Conservation (phyloP, 345 rosid genomes). For the Noccaea caerulescens region DNA sequence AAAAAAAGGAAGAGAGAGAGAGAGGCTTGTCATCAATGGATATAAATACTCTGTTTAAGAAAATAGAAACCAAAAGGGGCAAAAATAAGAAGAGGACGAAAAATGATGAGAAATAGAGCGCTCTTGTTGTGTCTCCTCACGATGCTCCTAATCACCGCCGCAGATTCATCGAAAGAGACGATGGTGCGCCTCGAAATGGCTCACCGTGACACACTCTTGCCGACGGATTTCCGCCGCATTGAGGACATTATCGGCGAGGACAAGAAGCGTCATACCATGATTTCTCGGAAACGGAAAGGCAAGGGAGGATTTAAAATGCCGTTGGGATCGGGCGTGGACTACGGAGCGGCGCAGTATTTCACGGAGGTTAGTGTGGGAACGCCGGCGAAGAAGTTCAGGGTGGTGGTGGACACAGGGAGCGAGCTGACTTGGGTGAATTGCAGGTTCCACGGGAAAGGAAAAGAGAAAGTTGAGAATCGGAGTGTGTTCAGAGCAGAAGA, state of each 20-base stretch:
- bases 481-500: constrained; percentile 48
- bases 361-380: constrained; percentile 56
- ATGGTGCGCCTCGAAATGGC: constrained; percentile 22
- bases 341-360: constrained; percentile 57
- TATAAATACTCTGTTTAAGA: constrained; percentile 39
- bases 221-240: constrained; percentile 22
- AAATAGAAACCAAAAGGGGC: constrained; percentile 31
- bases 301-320: constrained; percentile 45
- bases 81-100: constrained; percentile 28
- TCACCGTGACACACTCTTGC: constrained; percentile 31
- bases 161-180: constrained; percentile 14
- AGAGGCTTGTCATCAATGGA: constrained; percentile 2
- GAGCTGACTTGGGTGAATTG: constrained; percentile 68
- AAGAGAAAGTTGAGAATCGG: constrained; percentile 12
- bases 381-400: constrained; percentile 56
- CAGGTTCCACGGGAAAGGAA: constrained; percentile 31
- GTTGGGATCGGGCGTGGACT: constrained; percentile 52
- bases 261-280: constrained; percentile 46
- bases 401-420: constrained; percentile 65
- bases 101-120: constrained; percentile 28
- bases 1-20: constrained; percentile 28
- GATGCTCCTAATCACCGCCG: constrained; percentile 21
- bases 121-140: constrained; percentile 28
- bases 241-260: constrained; percentile 48
- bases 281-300: constrained; percentile 25